Conservation (phyloP, 345 rosid species). For the Alliaria petiolata region DNA sequence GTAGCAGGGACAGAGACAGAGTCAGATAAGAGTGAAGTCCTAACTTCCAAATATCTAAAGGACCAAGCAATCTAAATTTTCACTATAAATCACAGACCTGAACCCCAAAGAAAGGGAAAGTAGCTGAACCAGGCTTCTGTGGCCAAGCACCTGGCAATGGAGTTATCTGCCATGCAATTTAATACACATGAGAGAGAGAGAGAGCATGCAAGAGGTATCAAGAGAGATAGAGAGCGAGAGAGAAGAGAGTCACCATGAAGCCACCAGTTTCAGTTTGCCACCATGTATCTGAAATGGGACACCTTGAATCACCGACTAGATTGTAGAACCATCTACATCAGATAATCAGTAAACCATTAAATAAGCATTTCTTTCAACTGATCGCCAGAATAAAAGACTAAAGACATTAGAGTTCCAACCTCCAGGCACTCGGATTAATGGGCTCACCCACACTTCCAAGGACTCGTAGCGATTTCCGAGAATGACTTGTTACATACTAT, state of each 20-base stretch:
- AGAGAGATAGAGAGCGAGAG: not conserved
- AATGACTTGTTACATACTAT: slow-evolving; percentile 76
- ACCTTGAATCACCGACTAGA: slow-evolving; percentile 80
- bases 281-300: slow-evolving; percentile 99
- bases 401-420: slow-evolving; percentile 43
- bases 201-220: slow-evolving; percentile 1
- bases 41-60: not conserved
- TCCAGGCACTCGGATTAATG: slow-evolving; percentile 99
- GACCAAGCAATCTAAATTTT: not conserved
- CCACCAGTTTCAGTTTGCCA: slow-evolving; percentile 99
- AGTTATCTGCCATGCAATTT: slow-evolving; percentile 59
- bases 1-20: not conserved
- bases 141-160: slow-evolving; percentile 99
- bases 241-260: slow-evolving; percentile 61
- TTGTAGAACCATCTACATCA: slow-evolving; percentile 85
- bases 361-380: not conserved
- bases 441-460: slow-evolving; percentile 99
- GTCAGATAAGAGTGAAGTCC: not conserved
- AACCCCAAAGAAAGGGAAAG: slow-evolving; percentile 99
- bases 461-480: slow-evolving; percentile 88
- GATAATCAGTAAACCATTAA: slow-evolving; percentile 12
- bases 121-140: slow-evolving; percentile 99
- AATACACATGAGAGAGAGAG: slow-evolving; percentile 8
- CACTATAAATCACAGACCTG: slow-evolving; percentile 52
- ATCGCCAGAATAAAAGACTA: slow-evolving; percentile 6